Conservation (phyloP, 345 rosid species). For the Salix dunnii region DNA sequence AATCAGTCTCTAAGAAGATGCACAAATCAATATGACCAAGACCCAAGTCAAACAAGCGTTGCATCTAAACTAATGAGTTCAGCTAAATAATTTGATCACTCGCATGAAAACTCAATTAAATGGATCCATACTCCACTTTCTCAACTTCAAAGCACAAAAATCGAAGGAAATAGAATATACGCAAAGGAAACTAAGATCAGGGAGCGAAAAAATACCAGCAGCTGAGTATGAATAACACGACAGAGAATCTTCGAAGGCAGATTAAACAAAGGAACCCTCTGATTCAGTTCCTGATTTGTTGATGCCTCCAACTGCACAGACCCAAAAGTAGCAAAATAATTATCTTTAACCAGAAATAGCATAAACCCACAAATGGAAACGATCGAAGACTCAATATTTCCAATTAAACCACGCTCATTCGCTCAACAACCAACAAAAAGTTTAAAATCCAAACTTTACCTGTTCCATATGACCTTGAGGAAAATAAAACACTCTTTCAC, state of each 20-base stretch:
- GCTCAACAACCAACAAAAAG: neutral
- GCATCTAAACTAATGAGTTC: neutral
- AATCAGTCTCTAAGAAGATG: neutral
- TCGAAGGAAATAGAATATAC: neutral
- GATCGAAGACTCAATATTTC: neutral
- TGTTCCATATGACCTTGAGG: constrained; percentile 99
- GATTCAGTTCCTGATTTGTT: constrained; percentile 74
- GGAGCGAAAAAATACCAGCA: constrained; percentile 54
- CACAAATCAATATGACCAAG: neutral
- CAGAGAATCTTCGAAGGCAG: constrained; percentile 84
- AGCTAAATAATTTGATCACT: neutral
- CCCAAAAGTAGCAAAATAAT: constrained; percentile 23
- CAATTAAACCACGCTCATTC: neutral
- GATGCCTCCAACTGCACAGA: constrained; percentile 76
- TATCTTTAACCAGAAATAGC: constrained; percentile 7
- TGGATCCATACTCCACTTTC: neutral
- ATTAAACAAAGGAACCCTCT: constrained; percentile 58
- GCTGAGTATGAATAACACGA: constrained; percentile 61
- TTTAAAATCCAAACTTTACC: constrained; percentile 31
- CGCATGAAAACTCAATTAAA: neutral
- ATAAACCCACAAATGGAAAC: constrained; percentile 8
- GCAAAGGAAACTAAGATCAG: neutral
- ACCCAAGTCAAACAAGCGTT: neutral
- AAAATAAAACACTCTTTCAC: constrained; percentile 74
- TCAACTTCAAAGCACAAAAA: neutral